Percentiles rank a stretch among this genome's conserved stretches.
Conservation (phyloP, 2,329 filamentous ascomycete genomes). For the Fusarium sp. region DNA sequence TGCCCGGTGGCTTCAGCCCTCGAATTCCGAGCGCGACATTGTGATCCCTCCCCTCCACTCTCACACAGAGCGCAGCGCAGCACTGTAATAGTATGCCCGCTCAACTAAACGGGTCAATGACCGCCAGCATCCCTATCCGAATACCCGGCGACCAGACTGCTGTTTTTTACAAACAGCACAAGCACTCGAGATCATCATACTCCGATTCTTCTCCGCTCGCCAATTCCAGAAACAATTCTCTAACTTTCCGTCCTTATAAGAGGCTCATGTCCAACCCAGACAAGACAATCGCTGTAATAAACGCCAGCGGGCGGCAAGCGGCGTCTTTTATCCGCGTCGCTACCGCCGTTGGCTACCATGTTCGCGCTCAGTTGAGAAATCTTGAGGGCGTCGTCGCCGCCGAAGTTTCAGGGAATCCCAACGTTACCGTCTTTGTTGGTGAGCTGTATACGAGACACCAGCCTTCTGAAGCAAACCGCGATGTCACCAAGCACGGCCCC, state of each 20-base stretch:
- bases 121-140: conserved; percentile 57
- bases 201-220: conserved; percentile 71
- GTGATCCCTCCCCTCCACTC: conserved; percentile 42
- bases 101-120: conserved; percentile 57
- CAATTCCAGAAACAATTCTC: conserved; percentile 70
- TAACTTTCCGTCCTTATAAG: conserved; percentile 73
- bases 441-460: conserved; percentile 73
- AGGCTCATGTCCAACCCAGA: conserved; percentile 71
- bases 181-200: conserved; percentile 74
- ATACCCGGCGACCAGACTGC: conserved; percentile 55
- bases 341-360: conserved; percentile 91
- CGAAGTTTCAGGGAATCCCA: conserved; percentile 86
- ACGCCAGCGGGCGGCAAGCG: conserved; percentile 94
- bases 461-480: conserved; percentile 65
- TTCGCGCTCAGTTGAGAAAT: conserved; percentile 92
- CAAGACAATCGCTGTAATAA: conserved; percentile 94
- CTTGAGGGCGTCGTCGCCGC: conserved; percentile 89
- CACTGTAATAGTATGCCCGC: conserved; percentile 56
- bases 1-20: conserved; percentile 40
- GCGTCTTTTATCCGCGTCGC: conserved; percentile 96
- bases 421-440: conserved; percentile 76
- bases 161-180: conserved; percentile 64
- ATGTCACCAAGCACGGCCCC: conserved; percentile 78
- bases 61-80: conserved; percentile 42
- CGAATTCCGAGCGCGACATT: conserved; percentile 32